Conservation (phyloP, 2,329 filamentous ascomycete species). For the Fusarium nygamai region DNA sequence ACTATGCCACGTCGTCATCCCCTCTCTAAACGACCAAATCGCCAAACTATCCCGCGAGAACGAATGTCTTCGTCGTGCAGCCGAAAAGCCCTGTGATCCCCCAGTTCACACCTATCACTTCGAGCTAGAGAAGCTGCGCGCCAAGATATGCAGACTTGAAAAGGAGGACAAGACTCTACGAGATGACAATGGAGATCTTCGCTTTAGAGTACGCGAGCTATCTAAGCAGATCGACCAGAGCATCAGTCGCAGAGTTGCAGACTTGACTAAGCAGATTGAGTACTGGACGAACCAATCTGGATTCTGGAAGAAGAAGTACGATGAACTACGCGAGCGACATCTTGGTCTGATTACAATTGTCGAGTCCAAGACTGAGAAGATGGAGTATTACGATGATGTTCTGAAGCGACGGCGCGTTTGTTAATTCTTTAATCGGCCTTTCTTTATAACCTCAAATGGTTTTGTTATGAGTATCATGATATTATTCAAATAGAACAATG, state of each 20-base stretch:
- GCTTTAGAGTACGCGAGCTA: slow-evolving; percentile 48
- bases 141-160: slow-evolving; percentile 49
- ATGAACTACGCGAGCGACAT: slow-evolving; percentile 41
- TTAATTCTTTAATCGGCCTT: slow-evolving; percentile 12
- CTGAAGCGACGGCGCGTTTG: slow-evolving; percentile 46
- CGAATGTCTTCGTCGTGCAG: slow-evolving; percentile 50
- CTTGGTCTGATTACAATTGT: slow-evolving; percentile 44
- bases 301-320: slow-evolving; percentile 46
- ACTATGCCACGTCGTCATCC: slow-evolving; percentile 46
- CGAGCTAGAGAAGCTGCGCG: slow-evolving; percentile 48
- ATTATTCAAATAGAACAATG: neutral
- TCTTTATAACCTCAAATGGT: neutral
- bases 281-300: slow-evolving; percentile 49
- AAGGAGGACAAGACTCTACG: slow-evolving; percentile 50
- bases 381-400: slow-evolving; percentile 49
- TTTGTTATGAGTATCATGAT: neutral
- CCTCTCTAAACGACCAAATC: slow-evolving; percentile 52
- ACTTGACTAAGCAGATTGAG: slow-evolving; percentile 47
- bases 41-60: slow-evolving; percentile 52
- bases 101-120: slow-evolving; percentile 31
- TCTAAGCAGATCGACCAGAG: slow-evolving; percentile 47
- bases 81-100: slow-evolving; percentile 46
- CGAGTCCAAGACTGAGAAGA: slow-evolving; percentile 47
- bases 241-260: slow-evolving; percentile 46
- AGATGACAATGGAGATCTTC: slow-evolving; percentile 50